Percentiles rank a stretch among this genome's conserved stretches.
phyloP scores from a whole-genome alignment of 768 basidiomycete species.

The Lentinus tigrinus region DNA sequence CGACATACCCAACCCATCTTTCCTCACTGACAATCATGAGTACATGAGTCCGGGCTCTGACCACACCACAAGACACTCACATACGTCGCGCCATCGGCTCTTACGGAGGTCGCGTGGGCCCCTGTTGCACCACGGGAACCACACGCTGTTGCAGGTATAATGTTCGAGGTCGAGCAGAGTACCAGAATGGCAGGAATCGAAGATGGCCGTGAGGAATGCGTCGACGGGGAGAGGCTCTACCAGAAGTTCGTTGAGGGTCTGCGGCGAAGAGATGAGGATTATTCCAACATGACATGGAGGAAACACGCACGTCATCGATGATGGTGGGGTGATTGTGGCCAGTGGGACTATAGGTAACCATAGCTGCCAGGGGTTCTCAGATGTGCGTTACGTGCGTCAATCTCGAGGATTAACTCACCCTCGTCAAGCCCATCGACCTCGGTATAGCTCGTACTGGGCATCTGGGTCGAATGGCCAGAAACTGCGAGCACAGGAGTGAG shows the following conservation, averaged over 20 bases:
- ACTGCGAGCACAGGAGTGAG: neutral
- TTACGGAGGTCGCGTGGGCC: no score
- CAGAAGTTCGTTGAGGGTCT: conserved; percentile 17
- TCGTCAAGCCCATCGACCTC: conserved; percentile 12
- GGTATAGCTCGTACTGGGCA: neutral
- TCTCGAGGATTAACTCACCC: neutral
- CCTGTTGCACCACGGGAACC: neutral
- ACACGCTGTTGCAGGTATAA: conserved; percentile 14
- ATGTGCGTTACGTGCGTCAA: no score
- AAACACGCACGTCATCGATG: conserved; percentile 14
- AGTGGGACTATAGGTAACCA: neutral
- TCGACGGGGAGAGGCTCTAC: conserved; percentile 17
- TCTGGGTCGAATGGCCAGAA: conserved; percentile 10
- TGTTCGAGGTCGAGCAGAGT: conserved; percentile 20
- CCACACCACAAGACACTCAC: no score
- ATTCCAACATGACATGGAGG: no score
- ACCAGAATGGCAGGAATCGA: conserved; percentile 24
- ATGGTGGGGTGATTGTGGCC: conserved; percentile 1
- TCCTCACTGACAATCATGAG: neutral
- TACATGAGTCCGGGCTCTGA: neutral
- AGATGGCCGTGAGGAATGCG: conserved; percentile 18
- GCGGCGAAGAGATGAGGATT: neutral
- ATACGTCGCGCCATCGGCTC: no score
- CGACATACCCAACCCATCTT: neutral
- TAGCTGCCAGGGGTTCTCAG: neutral